Evolutionary conservation across 306 rosid species (phyloP).

Genomic region (Trifolium subterraneum): DNA sequence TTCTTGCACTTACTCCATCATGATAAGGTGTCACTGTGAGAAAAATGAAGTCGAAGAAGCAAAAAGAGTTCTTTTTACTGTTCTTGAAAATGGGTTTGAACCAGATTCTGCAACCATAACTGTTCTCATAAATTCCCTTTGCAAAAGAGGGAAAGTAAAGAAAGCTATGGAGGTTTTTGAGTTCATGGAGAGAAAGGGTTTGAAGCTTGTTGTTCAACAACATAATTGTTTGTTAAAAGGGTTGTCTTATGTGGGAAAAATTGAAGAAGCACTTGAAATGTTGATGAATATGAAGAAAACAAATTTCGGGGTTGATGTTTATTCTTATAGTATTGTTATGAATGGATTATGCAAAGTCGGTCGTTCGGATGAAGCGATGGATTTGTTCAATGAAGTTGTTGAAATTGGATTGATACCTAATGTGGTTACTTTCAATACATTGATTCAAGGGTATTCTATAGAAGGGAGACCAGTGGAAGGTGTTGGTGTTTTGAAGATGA

Average conservation of each 20-base stretch:
- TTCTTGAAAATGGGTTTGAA: conserved; percentile 61
- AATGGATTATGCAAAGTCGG: conserved; percentile 90
- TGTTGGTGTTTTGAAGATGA: conserved; percentile 56
- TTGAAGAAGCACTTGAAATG: conserved; percentile 81
- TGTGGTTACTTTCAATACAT: conserved; percentile 66
- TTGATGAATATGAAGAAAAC: conserved; percentile 52
- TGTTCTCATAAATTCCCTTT: conserved; percentile 57
- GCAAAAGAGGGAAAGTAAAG: conserved; percentile 68
- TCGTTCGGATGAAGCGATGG: conserved; percentile 73
- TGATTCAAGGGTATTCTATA: conserved; percentile 73
- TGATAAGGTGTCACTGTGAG: conserved; percentile 66
- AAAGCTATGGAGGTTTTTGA: conserved; percentile 71
- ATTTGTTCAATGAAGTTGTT: conserved; percentile 67
- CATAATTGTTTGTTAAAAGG: conserved; percentile 87
- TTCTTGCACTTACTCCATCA: conserved; percentile 61
- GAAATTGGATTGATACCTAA: conserved; percentile 61
- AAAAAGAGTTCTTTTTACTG: conserved; percentile 41
- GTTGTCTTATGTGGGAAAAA: conserved; percentile 77
- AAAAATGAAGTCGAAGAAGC: conserved; percentile 64
- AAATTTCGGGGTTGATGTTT: conserved; percentile 59
- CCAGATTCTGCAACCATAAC: conserved; percentile 59
- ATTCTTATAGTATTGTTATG: conserved; percentile 71
- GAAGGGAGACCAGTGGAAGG: conserved; percentile 79
- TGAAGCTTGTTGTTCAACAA: conserved; percentile 51
- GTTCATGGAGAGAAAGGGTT: conserved; percentile 51